Evolutionary conservation across 2,329 filamentous ascomycete genomes (phyloP).

Genomic region (Penicillium sp.): DNA sequence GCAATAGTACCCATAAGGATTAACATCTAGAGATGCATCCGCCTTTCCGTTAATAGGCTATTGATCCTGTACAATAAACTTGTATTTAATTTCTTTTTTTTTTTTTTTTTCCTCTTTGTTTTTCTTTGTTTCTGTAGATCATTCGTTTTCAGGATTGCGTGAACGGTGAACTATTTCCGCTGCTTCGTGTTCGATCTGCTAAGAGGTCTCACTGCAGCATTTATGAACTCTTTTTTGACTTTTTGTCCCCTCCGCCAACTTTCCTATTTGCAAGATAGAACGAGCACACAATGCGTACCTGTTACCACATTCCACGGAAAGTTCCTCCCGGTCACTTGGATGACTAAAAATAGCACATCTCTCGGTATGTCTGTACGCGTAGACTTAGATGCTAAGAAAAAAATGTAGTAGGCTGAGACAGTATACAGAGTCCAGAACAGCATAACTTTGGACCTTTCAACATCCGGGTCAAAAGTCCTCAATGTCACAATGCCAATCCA

Average conservation of each 20-base stretch:
- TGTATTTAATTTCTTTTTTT: background rate
- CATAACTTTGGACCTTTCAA: background rate
- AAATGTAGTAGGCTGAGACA: background rate
- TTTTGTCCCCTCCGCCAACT: background rate
- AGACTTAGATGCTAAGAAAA: background rate
- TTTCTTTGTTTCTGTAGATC: background rate
- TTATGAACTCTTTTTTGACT: too few relatives aligned
- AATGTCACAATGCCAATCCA: background rate
- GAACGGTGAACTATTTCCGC: background rate
- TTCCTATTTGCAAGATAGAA: background rate
- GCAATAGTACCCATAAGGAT: background rate
- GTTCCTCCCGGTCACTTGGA: background rate
- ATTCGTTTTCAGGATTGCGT: background rate
- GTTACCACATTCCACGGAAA: constrained; percentile 10
- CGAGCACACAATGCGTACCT: background rate
- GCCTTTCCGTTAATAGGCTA: background rate
- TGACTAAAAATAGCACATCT: background rate
- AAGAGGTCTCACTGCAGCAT: background rate
- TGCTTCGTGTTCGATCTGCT: background rate
- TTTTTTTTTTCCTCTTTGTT: background rate
- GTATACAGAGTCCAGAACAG: background rate
- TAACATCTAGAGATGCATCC: background rate
- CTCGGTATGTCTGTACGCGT: constrained; percentile 15
- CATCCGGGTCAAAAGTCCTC: background rate
- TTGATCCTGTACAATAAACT: background rate